Percentiles rank a stretch among this genome's conserved stretches.
Evolutionary conservation across 2,329 filamentous ascomycete species (phyloP).

Genomic region (Neodidymelliopsis sp.): DNA sequence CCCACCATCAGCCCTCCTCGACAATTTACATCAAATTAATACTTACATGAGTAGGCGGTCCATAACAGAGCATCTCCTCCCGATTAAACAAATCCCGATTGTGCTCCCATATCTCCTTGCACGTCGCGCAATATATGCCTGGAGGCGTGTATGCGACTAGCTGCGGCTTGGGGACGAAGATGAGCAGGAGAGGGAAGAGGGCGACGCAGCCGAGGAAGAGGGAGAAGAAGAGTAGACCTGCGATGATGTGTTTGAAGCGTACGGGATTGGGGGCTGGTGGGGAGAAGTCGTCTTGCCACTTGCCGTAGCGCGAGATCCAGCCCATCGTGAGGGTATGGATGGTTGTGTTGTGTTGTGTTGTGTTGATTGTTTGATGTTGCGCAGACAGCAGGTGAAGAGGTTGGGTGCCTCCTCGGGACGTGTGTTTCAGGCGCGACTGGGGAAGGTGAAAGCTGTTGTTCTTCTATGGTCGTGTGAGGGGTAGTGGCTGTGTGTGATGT

Average conservation of each 20-base stretch:
- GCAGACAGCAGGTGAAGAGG: background rate
- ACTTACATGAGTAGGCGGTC: conserved; percentile 5
- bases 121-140: conserved; percentile 7
- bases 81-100: conserved; percentile 11
- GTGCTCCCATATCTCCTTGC: conserved; percentile 8
- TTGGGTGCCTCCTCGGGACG: background rate
- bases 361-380: background rate
- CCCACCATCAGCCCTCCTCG: background rate
- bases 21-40: background rate
- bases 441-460: background rate
- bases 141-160: conserved; percentile 4
- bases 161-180: conserved; percentile 5
- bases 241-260: background rate
- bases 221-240: background rate
- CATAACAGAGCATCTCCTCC: conserved; percentile 12
- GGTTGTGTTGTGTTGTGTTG: background rate
- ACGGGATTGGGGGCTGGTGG: background rate
- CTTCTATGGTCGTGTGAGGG: background rate
- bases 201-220: background rate
- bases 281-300: background rate
- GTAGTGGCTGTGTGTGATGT: background rate
- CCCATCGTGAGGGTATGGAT: background rate
- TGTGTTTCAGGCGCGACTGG: background rate
- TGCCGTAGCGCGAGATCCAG: conserved; percentile 10
- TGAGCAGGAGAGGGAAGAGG: conserved; percentile 1